Evolutionary conservation across 805 yeast genomes (phyloP).

Genomic region (Pichia exigua): DNA sequence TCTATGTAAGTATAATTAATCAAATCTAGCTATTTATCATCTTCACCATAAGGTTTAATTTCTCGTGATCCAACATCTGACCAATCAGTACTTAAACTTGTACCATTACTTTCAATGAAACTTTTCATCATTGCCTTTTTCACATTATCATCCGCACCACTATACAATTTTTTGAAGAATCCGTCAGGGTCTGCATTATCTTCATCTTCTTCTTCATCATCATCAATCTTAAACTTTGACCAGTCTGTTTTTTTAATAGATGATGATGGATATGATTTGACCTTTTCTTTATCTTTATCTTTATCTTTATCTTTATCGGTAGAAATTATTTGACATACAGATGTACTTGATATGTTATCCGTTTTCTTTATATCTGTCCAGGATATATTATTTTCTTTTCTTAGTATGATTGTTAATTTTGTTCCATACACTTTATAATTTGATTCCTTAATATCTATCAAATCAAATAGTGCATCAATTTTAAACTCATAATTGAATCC

Average conservation of each 20-base stretch:
- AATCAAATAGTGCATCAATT: conserved; percentile 44
- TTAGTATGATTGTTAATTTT: conserved; percentile 48
- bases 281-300: background rate
- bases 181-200: conserved; percentile 47
- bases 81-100: conserved; percentile 92
- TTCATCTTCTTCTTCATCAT: conserved; percentile 34
- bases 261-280: conserved; percentile 49
- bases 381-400: conserved; percentile 3
- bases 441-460: conserved; percentile 41
- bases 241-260: conserved; percentile 61
- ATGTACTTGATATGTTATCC: background rate
- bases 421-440: conserved; percentile 52
- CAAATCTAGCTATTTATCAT: background rate
- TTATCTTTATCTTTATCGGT: no score
- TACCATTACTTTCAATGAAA: conserved; percentile 87
- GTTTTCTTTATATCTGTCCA: background rate
- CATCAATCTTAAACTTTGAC: conserved; percentile 42
- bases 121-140: conserved; percentile 95
- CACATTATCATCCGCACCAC: conserved; percentile 80
- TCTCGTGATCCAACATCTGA: conserved; percentile 61
- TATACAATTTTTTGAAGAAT: conserved; percentile 70
- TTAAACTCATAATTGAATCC: conserved; percentile 46
- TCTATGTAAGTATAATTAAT: background rate
- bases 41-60: conserved; percentile 31
- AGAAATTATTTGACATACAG: background rate